Evolutionary conservation across 176 grass and related monocot genomes (phyloP).

Genomic region (Saccharum spontaneum): DNA sequence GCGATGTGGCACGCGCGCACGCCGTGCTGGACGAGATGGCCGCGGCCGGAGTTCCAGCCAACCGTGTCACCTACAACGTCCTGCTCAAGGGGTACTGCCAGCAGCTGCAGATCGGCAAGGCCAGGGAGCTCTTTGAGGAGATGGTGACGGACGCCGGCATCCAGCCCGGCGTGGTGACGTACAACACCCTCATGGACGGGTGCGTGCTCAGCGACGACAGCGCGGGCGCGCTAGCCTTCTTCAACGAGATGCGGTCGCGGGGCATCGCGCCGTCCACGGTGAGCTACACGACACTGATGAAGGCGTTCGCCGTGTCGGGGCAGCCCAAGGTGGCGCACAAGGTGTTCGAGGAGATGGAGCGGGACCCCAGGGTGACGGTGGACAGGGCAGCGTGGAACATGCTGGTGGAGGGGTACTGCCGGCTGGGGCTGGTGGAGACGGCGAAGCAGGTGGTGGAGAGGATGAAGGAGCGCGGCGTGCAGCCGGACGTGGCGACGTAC

Average conservation of each 20-base stretch:
- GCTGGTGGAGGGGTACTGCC: conserved; percentile 76
- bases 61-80: conserved; percentile 85
- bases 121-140: conserved; percentile 51
- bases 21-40: conserved; percentile 72
- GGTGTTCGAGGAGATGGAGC: conserved; percentile 89
- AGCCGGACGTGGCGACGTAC: conserved; percentile 70
- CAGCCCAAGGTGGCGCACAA: conserved; percentile 77
- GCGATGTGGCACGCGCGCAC: conserved; percentile 51
- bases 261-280: conserved; percentile 69
- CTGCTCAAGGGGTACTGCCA: conserved; percentile 90
- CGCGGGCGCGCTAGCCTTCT: conserved; percentile 61
- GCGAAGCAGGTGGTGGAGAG: conserved; percentile 68
- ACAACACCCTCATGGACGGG: conserved; percentile 94
- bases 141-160: conserved; percentile 44
- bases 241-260: conserved; percentile 78
- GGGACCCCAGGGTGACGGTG: conserved; percentile 64
- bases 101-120: conserved; percentile 60
- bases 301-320: conserved; percentile 75
- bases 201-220: conserved; percentile 74
- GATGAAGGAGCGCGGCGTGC: conserved; percentile 62
- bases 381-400: conserved; percentile 90
- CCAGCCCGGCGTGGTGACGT: conserved; percentile 67
- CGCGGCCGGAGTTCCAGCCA: conserved; percentile 42
- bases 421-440: conserved; percentile 50
- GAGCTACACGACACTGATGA: conserved; percentile 97